These are phyloP conservation scores for Fallopia convolvulus DNA, from an alignment of 148 eudicot genomes.

Conservation along the genomic window DNA sequence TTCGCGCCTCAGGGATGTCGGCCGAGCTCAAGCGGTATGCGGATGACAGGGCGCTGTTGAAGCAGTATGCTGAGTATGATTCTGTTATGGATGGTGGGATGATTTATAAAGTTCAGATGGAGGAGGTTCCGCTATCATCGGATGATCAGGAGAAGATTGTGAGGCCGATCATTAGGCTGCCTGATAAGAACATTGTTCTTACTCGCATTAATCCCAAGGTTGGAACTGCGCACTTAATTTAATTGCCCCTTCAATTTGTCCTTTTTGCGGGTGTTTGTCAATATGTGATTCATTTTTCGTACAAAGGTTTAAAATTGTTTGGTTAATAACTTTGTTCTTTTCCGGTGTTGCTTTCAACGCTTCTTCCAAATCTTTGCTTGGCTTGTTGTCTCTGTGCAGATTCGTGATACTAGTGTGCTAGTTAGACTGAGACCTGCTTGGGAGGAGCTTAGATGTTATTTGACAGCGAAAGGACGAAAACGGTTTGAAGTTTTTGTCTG, in stretches of 20 bases:
- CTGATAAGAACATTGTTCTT: conserved; percentile 61
- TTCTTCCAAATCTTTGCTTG: conserved; percentile 1
- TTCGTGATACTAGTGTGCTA: conserved; percentile 95
- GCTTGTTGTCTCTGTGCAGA: conserved; percentile 35
- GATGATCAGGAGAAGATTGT: conserved; percentile 43
- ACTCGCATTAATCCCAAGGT: conserved; percentile 99
- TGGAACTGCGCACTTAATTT: not conserved
- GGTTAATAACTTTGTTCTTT: not conserved
- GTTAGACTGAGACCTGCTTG: conserved; percentile 94
- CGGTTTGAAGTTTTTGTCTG: conserved; percentile 97
- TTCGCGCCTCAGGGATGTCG: conserved; percentile 59
- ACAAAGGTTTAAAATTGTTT: not conserved
- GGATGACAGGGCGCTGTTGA: conserved; percentile 71
- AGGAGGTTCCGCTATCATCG: conserved; percentile 34
- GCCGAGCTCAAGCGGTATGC: conserved; percentile 69
- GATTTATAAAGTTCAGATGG: conserved; percentile 49
- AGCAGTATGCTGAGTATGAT: conserved; percentile 68
- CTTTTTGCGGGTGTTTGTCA: not conserved
- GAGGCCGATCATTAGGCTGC: conserved; percentile 82
- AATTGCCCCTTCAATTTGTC: not conserved
- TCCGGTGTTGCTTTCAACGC: not conserved
- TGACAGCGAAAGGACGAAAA: conserved; percentile 80
- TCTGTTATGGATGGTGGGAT: conserved; percentile 51
- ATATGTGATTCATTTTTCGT: not conserved
- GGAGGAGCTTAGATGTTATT: conserved; percentile 87